Evolutionary conservation across 164 flowering plant genomes (phyloP).

Genomic region (Aristolochia contorta): DNA sequence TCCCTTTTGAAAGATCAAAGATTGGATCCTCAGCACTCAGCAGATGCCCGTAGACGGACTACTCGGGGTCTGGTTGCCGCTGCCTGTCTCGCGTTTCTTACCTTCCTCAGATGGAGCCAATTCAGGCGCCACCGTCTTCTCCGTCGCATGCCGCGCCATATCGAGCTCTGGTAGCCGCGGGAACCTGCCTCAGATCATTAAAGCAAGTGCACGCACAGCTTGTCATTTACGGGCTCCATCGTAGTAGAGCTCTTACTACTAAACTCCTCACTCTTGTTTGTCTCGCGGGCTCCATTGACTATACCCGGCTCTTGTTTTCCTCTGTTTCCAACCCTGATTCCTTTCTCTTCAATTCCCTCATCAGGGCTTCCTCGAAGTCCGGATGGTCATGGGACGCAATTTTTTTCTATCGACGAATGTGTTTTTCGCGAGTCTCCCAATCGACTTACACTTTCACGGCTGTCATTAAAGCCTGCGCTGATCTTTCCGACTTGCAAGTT

Average conservation of each 20-base stretch:
- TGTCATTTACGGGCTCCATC: conserved; percentile 33
- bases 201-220: conserved; percentile 56
- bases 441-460: conserved; percentile 53
- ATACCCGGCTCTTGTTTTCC: conserved; percentile 40
- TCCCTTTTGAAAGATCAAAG: too few species aligned
- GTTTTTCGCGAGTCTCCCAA: conserved; percentile 11
- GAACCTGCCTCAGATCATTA: conserved; percentile 36
- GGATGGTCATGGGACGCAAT: conserved; percentile 34
- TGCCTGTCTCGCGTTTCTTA: too few species aligned
- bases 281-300: conserved; percentile 39
- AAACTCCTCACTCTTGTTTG: conserved; percentile 51
- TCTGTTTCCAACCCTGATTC: conserved; percentile 46
- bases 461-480: conserved; percentile 68
- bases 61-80: too few species aligned
- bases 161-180: conserved; percentile 40
- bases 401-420: conserved; percentile 42
- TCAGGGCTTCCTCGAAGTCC: conserved; percentile 32
- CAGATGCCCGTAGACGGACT: too few species aligned
- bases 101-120: background rate
- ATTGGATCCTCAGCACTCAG: too few species aligned
- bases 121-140: background rate
- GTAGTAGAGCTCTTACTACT: conserved; percentile 46
- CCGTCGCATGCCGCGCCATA: conserved; percentile 27
- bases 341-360: conserved; percentile 55
- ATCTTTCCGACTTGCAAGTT: conserved; percentile 26